These are phyloP conservation scores for Coleophoma crateriformis DNA, from an alignment of 2,329 filamentous ascomycete genomes.

Conservation along the genomic window DNA sequence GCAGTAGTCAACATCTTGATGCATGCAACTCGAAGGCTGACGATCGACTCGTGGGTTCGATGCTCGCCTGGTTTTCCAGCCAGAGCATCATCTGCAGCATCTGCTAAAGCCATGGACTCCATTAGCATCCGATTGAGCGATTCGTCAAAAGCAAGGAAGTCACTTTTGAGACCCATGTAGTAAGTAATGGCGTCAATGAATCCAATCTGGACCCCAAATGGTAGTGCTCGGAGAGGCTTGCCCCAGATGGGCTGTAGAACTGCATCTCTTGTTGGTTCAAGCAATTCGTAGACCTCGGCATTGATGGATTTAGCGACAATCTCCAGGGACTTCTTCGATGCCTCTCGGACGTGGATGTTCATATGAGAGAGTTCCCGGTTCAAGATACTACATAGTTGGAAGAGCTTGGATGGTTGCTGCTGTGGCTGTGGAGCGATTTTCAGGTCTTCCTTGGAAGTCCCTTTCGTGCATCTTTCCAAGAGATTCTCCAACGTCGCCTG, in stretches of 20 bases:
- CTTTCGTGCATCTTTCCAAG: conserved; percentile 72
- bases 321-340: conserved; percentile 74
- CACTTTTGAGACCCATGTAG: conserved; percentile 81
- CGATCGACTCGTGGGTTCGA: conserved; percentile 90
- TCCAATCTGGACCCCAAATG: conserved; percentile 92
- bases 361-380: conserved; percentile 89
- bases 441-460: conserved; percentile 73
- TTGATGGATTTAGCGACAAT: conserved; percentile 74
- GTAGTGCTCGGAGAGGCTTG: conserved; percentile 87
- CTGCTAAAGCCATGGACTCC: conserved; percentile 89
- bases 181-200: conserved; percentile 98
- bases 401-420: conserved; percentile 59
- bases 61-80: conserved; percentile 92
- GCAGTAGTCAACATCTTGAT: conserved; percentile 90
- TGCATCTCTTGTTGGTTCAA: conserved; percentile 84
- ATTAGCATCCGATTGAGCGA: conserved; percentile 83
- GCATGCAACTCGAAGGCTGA: conserved; percentile 86
- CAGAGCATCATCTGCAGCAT: conserved; percentile 88
- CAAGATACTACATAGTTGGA: conserved; percentile 76
- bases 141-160: conserved; percentile 89
- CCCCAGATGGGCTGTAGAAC: conserved; percentile 89
- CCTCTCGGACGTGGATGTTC: conserved; percentile 90
- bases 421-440: conserved; percentile 42
- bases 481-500: conserved; percentile 79
- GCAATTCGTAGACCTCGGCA: conserved; percentile 79